Evolutionary conservation across 208 protist species (phyloP).

Genomic region (Giardia muris): DNA sequence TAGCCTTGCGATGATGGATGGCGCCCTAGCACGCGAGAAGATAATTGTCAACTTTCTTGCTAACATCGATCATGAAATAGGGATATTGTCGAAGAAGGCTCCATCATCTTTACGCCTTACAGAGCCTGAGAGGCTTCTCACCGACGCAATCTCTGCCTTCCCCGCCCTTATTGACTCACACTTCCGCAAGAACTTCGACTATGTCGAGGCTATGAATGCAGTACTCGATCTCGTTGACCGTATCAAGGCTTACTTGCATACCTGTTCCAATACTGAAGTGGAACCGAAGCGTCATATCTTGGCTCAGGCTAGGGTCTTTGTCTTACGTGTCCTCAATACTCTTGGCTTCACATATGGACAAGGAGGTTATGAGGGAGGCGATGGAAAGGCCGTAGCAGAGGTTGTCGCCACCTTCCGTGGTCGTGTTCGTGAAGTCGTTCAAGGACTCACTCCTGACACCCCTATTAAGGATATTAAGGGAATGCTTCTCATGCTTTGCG

Average conservation of each 20-base stretch:
- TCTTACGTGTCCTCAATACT: not conserved
- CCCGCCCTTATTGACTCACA: not conserved
- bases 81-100: no score
- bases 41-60: not conserved
- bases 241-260: not conserved
- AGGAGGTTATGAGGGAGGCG: not conserved
- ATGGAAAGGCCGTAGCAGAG: not conserved
- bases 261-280: not conserved
- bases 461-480: not conserved
- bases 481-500: not conserved
- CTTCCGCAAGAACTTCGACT: not conserved
- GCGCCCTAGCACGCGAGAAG: not conserved
- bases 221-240: not conserved
- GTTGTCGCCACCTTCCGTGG: not conserved
- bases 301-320: not conserved
- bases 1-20: constrained; percentile 37
- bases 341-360: not conserved
- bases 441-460: not conserved
- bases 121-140: not conserved
- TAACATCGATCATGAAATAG: not conserved
- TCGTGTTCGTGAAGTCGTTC: not conserved
- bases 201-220: not conserved
- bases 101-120: not conserved
- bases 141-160: not conserved
- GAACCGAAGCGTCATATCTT: not conserved